Evolutionary conservation across 352 stramenopile species (phyloP).

Genomic region (Pythium rishiriense): DNA sequence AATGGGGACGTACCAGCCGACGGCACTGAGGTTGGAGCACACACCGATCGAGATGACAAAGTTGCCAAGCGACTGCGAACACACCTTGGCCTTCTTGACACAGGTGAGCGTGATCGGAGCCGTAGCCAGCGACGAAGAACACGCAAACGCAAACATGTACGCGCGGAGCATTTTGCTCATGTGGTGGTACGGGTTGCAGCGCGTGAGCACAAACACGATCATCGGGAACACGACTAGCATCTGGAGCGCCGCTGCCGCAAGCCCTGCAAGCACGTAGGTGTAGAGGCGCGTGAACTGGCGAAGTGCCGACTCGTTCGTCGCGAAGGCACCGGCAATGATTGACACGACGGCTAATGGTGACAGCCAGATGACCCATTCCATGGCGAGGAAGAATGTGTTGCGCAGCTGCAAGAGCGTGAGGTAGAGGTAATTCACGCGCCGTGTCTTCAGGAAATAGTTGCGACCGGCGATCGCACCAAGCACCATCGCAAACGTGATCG

Average conservation of each 20-base stretch:
- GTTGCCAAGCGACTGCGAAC: constrained; percentile 71
- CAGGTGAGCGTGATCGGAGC: constrained; percentile 68
- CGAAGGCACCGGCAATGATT: constrained; percentile 64
- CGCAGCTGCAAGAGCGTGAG: constrained; percentile 63
- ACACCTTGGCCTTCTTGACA: constrained; percentile 61
- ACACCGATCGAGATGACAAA: constrained; percentile 79
- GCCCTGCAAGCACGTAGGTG: constrained; percentile 52
- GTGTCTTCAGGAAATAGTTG: constrained; percentile 61
- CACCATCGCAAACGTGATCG: constrained; percentile 74
- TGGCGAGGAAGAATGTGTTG: constrained; percentile 72
- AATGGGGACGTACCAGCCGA: constrained; percentile 66
- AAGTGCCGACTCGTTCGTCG: constrained; percentile 38
- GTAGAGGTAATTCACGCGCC: constrained; percentile 68
- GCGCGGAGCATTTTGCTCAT: constrained; percentile 67
- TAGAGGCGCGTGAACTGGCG: constrained; percentile 50
- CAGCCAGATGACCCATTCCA: constrained; percentile 74
- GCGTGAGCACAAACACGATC: constrained; percentile 65
- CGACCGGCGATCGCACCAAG: constrained; percentile 59
- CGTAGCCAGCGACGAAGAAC: constrained; percentile 65
- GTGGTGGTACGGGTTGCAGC: constrained; percentile 74
- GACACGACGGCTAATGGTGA: constrained; percentile 72
- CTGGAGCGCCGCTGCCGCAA: constrained; percentile 43
- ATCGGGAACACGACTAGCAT: constrained; percentile 59
- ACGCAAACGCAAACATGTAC: constrained; percentile 73
- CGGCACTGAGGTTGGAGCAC: constrained; percentile 60